Conservation (phyloP, 2,329 filamentous ascomycete genomes). For the Trichoderma sp. region DNA sequence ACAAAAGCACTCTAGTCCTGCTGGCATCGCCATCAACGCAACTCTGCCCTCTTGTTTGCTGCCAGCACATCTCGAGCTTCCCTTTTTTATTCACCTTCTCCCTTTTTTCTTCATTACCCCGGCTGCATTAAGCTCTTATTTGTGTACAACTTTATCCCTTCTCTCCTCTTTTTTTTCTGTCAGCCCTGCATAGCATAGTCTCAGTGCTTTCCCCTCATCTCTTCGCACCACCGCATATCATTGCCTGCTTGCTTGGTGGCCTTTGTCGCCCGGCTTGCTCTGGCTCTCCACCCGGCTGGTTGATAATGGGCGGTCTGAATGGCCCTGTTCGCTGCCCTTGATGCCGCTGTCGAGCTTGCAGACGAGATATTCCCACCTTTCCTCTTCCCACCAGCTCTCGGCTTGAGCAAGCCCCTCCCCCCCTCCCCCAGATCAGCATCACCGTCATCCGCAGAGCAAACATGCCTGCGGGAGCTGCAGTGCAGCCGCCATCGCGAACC, state of each 20-base stretch:
- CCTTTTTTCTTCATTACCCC: not conserved
- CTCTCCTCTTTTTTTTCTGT: slow-evolving; percentile 8
- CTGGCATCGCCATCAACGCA: slow-evolving; percentile 15
- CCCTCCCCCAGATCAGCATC: slow-evolving; percentile 22
- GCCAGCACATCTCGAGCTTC: slow-evolving; percentile 7
- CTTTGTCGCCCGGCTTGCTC: slow-evolving; percentile 5
- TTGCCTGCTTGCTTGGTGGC: not conserved
- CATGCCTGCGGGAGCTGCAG: slow-evolving; percentile 29
- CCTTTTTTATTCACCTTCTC: not conserved
- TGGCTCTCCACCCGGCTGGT: slow-evolving; percentile 12
- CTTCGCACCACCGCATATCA: slow-evolving; percentile 23
- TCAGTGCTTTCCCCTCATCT: not conserved
- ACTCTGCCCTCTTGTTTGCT: slow-evolving; percentile 19
- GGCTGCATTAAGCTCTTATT: slow-evolving; percentile 16
- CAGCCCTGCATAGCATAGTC: slow-evolving; percentile 25
- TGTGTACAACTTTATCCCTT: not conserved
- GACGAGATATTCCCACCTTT: slow-evolving; percentile 8
- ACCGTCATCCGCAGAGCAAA: slow-evolving; percentile 13
- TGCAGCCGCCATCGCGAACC: slow-evolving; percentile 26
- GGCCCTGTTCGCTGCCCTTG: slow-evolving; percentile 20
- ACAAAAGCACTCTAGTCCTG: slow-evolving; percentile 25
- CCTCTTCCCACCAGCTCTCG: not conserved
- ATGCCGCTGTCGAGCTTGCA: slow-evolving; percentile 22
- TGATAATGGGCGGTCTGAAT: slow-evolving; percentile 27
- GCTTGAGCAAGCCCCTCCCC: slow-evolving; percentile 1